phyloP scores from a whole-genome alignment of 768 basidiomycete genomes.

The Sarcomyxa edulis region DNA sequence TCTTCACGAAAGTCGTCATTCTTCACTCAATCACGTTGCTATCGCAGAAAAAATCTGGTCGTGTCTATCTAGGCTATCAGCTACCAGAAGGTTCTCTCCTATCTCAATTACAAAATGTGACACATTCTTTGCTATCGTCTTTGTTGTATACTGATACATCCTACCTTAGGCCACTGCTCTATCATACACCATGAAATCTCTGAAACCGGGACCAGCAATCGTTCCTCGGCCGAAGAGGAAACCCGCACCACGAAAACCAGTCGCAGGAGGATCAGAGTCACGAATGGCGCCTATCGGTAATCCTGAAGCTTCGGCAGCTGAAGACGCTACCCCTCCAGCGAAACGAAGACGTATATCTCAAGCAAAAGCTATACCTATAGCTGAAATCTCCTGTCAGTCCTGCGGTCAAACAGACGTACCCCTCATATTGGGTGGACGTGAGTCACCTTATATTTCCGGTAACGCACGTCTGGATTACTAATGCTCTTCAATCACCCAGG shows the following conservation, averaged over 20 bases:
- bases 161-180: slow-evolving; percentile 35
- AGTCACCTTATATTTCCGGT: slow-evolving; percentile 24
- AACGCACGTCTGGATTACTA: too few species aligned
- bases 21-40: slow-evolving; percentile 2
- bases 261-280: slow-evolving; percentile 1
- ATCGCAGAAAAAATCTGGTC: slow-evolving; percentile 34
- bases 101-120: slow-evolving; percentile 55
- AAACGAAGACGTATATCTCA: slow-evolving; percentile 39
- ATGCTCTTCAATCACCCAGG: slow-evolving; percentile 41
- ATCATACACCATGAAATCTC: slow-evolving; percentile 47
- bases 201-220: slow-evolving; percentile 43
- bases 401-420: slow-evolving; percentile 70
- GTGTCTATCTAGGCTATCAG: slow-evolving; percentile 52
- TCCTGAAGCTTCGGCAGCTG: slow-evolving; percentile 4
- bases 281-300: neutral
- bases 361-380: slow-evolving; percentile 23
- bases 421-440: slow-evolving; percentile 70
- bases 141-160: neutral
- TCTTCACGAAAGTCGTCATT: too few species aligned
- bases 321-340: slow-evolving; percentile 9
- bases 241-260: slow-evolving; percentile 19
- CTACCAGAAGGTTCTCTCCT: slow-evolving; percentile 52
- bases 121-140: slow-evolving; percentile 10
- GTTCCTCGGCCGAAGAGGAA: slow-evolving; percentile 26
- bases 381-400: slow-evolving; percentile 47